Conservation (phyloP, 495 filamentous ascomycete species). For the Aspergillus steynii region DNA sequence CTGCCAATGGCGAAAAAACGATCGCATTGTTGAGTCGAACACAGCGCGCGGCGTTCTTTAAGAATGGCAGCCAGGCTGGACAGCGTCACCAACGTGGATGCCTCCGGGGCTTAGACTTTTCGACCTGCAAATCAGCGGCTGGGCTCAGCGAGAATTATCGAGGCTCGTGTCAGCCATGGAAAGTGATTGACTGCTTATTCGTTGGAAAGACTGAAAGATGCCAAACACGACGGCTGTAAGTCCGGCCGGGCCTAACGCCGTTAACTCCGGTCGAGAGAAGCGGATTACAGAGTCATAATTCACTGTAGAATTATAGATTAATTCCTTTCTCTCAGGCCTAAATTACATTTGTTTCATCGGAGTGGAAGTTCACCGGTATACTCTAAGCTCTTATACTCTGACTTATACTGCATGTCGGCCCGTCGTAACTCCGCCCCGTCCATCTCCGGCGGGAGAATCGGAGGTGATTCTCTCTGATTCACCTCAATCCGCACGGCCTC, state of each 20-base stretch:
- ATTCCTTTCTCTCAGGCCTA: no score
- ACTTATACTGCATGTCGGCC: slow-evolving; percentile 20
- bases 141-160: no score
- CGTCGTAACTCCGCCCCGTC: slow-evolving; percentile 34
- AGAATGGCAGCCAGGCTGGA: background rate
- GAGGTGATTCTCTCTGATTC: slow-evolving; percentile 21
- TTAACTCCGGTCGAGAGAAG: slow-evolving; percentile 1
- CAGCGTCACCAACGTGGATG: slow-evolving; percentile 3
- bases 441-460: slow-evolving; percentile 11
- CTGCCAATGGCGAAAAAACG: slow-evolving; percentile 27
- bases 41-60: background rate
- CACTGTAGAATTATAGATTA: no score
- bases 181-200: no score
- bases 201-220: no score
- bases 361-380: no score
- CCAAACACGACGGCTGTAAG: no score
- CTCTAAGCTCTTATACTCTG: no score
- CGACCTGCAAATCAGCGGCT: background rate
- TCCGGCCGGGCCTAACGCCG: background rate
- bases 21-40: slow-evolving; percentile 26
- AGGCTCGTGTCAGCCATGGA: no score
- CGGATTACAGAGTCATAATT: no score
- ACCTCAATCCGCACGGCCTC: background rate
- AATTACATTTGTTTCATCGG: no score
- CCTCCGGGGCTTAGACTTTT: background rate